Base-by-base conservation (phyloP, 768 basidiomycete genomes). In the Leccinum fibrillosum region DNA sequence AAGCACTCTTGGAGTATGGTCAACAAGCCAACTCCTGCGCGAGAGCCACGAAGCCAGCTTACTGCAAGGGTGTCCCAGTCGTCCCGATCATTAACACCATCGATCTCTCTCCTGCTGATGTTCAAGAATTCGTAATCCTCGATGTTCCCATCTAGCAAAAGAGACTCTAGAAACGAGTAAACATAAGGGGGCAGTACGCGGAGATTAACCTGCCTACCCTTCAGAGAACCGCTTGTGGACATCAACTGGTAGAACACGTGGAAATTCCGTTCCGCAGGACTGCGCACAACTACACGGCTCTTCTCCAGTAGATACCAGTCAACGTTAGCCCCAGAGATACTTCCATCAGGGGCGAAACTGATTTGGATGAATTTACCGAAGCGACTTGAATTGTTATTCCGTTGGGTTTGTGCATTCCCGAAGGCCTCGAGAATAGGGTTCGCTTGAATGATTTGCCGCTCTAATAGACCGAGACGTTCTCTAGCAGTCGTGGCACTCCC, bases 291-390 rank as follows among this genome's bases (percentile, higher is more conserved):
- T 2, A 99, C 96, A 62, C 97, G 78, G 68, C 93, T 95, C 80
- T 99, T 99, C 78, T 99, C 97, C 56, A 99, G 77, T 30, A 99
- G 78, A 71, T 99, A 99, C 97, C 97, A 98, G 72, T 99, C 95
- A 59, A 98, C 94, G 69, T 94, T 98, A 25, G 97, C 97, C 1
- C 97, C 97, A 1, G 94, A 90, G 57, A 99, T 99, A 63, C 92
- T 93, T 2, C 96, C 95, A 62, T 91, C 86, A 0, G 90, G 87
- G 1, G 92, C 85, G 74, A 99, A 99, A 68, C 89, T 90, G 60
- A 99, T 98, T 48, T 94, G 82, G 49, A 99, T 91, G 71, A 99
- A 99, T 75, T 99, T 99, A 30, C 94, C 95, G 71, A 99, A 99
- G 39, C 97, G 90, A 81, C 92, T 94, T 1, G 97, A 98, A 69